phyloP scores from a whole-genome alignment of 2,329 filamentous ascomycete species.

The Beauveria pseudobassiana region DNA sequence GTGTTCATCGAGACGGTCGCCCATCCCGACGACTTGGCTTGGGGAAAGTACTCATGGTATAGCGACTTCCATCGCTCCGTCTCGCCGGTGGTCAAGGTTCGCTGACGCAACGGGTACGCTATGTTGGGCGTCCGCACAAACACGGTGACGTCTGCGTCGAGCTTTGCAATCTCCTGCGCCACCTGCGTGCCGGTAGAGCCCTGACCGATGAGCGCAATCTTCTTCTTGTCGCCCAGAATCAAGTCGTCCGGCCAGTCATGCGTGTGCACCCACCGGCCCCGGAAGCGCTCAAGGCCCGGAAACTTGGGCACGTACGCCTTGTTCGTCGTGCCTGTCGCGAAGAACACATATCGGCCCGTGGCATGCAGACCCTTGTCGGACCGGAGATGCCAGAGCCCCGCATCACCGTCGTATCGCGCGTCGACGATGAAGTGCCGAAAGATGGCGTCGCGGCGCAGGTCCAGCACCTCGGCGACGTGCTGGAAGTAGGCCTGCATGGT shows the following conservation, averaged over 20 bases:
- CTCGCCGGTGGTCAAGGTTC: neutral
- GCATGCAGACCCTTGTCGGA: slow-evolving; percentile 32
- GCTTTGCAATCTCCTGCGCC: slow-evolving; percentile 24
- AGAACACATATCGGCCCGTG: slow-evolving; percentile 36
- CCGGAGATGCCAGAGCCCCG: slow-evolving; percentile 34
- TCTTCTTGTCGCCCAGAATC: slow-evolving; percentile 20
- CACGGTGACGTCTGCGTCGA: slow-evolving; percentile 30
- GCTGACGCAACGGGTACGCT: slow-evolving; percentile 49
- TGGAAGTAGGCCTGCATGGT: slow-evolving; percentile 39
- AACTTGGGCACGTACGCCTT: slow-evolving; percentile 32
- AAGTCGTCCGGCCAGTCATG: slow-evolving; percentile 20
- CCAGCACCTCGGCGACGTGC: slow-evolving; percentile 35
- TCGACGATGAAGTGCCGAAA: slow-evolving; percentile 36
- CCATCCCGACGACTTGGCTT: slow-evolving; percentile 10
- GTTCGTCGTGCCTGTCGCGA: slow-evolving; percentile 37
- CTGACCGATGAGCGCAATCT: slow-evolving; percentile 24
- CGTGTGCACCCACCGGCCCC: slow-evolving; percentile 22
- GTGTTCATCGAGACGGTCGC: neutral
- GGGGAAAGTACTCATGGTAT: slow-evolving; percentile 34
- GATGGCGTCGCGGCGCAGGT: slow-evolving; percentile 34
- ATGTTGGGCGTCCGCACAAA: slow-evolving; percentile 54
- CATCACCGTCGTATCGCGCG: slow-evolving; percentile 30
- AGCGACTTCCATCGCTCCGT: slow-evolving; percentile 19
- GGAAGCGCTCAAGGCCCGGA: slow-evolving; percentile 24
- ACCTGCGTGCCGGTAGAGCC: slow-evolving; percentile 25